Conservation (phyloP, 208 protist genomes). For the Crithidia thermophila region DNA sequence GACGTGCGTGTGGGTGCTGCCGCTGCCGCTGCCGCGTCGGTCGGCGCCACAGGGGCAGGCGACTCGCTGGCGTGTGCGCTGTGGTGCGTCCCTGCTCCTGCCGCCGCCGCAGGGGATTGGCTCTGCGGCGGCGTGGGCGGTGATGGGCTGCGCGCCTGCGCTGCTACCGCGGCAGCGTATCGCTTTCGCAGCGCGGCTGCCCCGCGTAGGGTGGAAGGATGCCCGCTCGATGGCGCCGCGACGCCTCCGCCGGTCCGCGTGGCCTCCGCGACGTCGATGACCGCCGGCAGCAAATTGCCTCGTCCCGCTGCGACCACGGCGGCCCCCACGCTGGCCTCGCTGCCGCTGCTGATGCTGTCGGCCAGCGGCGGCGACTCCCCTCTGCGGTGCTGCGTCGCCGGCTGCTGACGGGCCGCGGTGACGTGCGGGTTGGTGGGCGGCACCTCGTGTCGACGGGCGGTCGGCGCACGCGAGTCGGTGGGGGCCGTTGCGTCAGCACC, state of each 20-base stretch:
- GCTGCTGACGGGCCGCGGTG: background rate
- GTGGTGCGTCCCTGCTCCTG: background rate
- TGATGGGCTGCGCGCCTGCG: background rate
- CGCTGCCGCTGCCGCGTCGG: background rate
- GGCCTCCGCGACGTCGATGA: too few species aligned
- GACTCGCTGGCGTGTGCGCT: slow-evolving; percentile 1
- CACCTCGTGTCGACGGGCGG: background rate
- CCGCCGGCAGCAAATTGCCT: too few species aligned
- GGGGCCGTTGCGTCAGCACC: too few species aligned
- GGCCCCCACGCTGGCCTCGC: background rate
- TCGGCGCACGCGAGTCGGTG: too few species aligned
- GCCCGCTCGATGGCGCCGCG: too few species aligned
- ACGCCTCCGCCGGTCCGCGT: too few species aligned
- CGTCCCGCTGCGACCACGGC: too few species aligned
- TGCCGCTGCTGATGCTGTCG: slow-evolving; percentile 2
- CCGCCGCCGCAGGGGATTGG: background rate
- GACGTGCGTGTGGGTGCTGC: background rate
- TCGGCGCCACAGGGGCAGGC: background rate
- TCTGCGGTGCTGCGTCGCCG: background rate
- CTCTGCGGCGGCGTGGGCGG: background rate
- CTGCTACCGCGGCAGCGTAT: background rate
- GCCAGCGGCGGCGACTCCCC: slow-evolving; percentile 3
- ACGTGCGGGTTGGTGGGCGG: background rate
- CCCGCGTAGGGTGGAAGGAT: too few species aligned
- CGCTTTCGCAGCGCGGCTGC: background rate